Percentiles rank a stretch among this genome's conserved stretches.
Evolutionary conservation across 345 rosid species (phyloP).

Genomic region (Zanthoxylum bungeanum): DNA sequence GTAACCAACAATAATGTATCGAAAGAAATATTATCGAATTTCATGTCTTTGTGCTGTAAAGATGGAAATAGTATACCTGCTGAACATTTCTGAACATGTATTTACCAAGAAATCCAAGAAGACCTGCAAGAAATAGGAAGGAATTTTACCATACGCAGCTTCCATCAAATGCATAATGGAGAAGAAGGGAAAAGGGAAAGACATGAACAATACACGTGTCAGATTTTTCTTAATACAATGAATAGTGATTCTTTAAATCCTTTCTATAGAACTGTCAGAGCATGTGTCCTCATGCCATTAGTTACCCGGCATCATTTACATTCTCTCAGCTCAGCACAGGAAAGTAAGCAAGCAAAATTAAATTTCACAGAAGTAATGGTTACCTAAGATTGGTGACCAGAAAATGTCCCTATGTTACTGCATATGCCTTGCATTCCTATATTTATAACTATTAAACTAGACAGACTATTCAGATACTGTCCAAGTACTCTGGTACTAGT

Average conservation of each 20-base stretch:
- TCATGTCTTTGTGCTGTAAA: not conserved
- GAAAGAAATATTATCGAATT: not conserved
- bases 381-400: not conserved
- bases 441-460: too few species aligned
- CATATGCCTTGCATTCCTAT: not conserved
- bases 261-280: not conserved
- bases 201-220: not conserved
- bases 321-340: not conserved
- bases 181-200: not conserved
- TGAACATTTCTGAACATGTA: conserved; percentile 51
- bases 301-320: not conserved
- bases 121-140: conserved; percentile 31
- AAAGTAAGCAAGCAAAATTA: not conserved
- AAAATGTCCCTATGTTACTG: not conserved
- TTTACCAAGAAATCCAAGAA: conserved; percentile 37
- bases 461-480: not conserved
- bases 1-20: not conserved
- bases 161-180: not conserved
- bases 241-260: not conserved
- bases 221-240: not conserved
- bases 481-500: not conserved
- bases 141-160: too few species aligned
- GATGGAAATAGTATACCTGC: conserved; percentile 50
- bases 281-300: not conserved
- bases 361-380: not conserved